Conservation (phyloP, 2,329 filamentous ascomycete species). For the Aureobasidium vineae region DNA sequence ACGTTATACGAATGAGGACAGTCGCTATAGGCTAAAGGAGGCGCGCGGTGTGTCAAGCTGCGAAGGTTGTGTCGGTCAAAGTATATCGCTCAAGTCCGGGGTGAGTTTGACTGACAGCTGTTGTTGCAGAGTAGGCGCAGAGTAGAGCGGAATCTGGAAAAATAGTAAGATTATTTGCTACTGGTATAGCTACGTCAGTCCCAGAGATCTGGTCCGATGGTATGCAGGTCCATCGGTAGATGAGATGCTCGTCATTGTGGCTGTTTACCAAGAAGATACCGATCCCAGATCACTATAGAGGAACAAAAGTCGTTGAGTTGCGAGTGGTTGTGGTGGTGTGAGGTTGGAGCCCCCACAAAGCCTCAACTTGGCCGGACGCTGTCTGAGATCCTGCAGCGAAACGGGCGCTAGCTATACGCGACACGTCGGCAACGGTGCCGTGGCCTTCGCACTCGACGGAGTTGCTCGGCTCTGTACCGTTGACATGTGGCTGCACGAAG, state of each 20-base stretch:
- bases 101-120: not conserved
- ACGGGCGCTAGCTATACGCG: slow-evolving; percentile 12
- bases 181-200: slow-evolving; percentile 10
- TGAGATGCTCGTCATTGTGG: slow-evolving; percentile 1
- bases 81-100: not conserved
- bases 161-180: not conserved
- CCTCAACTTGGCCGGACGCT: not conserved
- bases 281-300: not conserved
- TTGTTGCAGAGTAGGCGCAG: not conserved
- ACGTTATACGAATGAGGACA: not conserved
- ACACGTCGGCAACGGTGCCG: not conserved
- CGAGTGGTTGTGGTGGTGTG: not conserved
- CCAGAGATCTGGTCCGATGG: not conserved
- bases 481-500: slow-evolving; percentile 10
- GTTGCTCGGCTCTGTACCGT: not conserved
- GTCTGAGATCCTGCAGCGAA: not conserved
- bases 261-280: not conserved
- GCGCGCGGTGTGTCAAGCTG: not conserved
- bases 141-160: not conserved
- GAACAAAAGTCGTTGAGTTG: not conserved
- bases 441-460: not conserved
- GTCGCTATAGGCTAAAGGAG: not conserved
- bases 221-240: slow-evolving; percentile 14
- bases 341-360: not conserved
- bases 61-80: not conserved